These are phyloP conservation scores for Suillus tomentosus DNA, from an alignment of 768 basidiomycete genomes.

Conservation along the genomic window DNA sequence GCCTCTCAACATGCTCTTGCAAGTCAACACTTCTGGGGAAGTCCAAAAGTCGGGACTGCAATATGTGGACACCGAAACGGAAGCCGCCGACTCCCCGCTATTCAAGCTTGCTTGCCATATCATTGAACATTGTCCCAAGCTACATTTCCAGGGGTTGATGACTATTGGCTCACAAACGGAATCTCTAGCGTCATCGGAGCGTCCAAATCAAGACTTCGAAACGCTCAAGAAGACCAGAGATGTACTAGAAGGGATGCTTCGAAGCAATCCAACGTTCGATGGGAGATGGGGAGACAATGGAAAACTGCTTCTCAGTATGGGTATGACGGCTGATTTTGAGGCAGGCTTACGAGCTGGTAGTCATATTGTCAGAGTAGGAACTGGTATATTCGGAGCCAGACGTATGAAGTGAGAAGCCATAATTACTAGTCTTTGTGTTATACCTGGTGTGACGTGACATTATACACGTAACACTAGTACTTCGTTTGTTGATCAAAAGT, in stretches of 20 bases:
- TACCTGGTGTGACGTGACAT: slow-evolving; percentile 28
- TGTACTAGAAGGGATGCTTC: slow-evolving; percentile 50
- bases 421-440: background rate
- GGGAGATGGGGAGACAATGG: slow-evolving; percentile 52
- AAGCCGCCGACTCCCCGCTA: slow-evolving; percentile 49
- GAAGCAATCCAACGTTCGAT: slow-evolving; percentile 23
- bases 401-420: slow-evolving; percentile 46
- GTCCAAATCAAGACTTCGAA: slow-evolving; percentile 75
- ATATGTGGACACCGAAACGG: slow-evolving; percentile 46
- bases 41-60: slow-evolving; percentile 84
- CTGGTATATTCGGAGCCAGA: slow-evolving; percentile 83
- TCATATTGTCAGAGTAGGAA: slow-evolving; percentile 89
- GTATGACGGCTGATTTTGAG: slow-evolving; percentile 96
- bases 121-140: slow-evolving; percentile 67
- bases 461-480: slow-evolving; percentile 9
- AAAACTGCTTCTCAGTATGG: slow-evolving; percentile 79
- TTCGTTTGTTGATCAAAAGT: slow-evolving; percentile 32
- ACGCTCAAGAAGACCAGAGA: slow-evolving; percentile 65
- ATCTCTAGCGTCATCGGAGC: slow-evolving; percentile 49
- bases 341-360: slow-evolving; percentile 82
- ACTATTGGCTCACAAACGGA: slow-evolving; percentile 87
- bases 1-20: slow-evolving; percentile 82
- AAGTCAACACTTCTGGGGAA: slow-evolving; percentile 96
- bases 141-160: slow-evolving; percentile 89
- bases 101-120: slow-evolving; percentile 70